Percentiles rank a stretch among this genome's conserved stretches.
phyloP scores from a whole-genome alignment of 805 yeast species.

The Saccharomycopsis fibuligera region DNA sequence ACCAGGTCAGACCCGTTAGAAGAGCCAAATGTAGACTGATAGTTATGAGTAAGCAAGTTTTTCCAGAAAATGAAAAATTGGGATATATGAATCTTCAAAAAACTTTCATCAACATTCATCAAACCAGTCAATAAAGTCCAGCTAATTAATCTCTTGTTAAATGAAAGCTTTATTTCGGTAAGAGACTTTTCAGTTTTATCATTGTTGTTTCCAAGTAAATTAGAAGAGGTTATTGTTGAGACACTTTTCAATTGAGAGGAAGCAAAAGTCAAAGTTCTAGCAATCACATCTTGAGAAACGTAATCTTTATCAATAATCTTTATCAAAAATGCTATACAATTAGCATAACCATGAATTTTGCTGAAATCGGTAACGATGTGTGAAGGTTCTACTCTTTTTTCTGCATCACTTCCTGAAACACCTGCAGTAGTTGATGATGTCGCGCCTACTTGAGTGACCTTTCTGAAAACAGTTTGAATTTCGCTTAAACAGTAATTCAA shows the following conservation, averaged over 20 bases:
- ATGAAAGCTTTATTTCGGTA: slow-evolving; percentile 26
- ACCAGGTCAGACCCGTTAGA: slow-evolving; percentile 29
- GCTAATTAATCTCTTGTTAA: slow-evolving; percentile 37
- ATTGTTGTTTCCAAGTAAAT: slow-evolving; percentile 2
- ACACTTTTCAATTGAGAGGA: slow-evolving; percentile 37
- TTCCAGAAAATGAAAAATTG: slow-evolving; percentile 64
- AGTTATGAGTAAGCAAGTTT: slow-evolving; percentile 44
- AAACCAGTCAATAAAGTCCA: slow-evolving; percentile 64
- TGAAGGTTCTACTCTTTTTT: slow-evolving; percentile 4
- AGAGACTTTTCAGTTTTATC: slow-evolving; percentile 19
- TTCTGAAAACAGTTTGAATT: slow-evolving; percentile 19
- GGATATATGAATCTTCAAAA: slow-evolving; percentile 47
- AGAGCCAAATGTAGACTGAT: slow-evolving; percentile 32
- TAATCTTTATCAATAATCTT: slow-evolving; percentile 33
- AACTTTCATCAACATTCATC: slow-evolving; percentile 51
- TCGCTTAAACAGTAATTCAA: slow-evolving; percentile 19
- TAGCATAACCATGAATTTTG: slow-evolving; percentile 35
- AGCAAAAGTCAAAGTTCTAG: slow-evolving; percentile 39
- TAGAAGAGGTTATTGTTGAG: slow-evolving; percentile 27
- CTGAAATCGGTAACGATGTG: slow-evolving; percentile 23
- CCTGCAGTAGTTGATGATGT: slow-evolving; percentile 13
- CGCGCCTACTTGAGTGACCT: slow-evolving; percentile 19
- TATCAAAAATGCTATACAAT: slow-evolving; percentile 33
- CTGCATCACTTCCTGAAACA: slow-evolving; percentile 18
- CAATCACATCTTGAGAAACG: slow-evolving; percentile 39